Evolutionary conservation across 2,329 filamentous ascomycete species (phyloP).

Genomic region (Nigrospora sphaerica): DNA sequence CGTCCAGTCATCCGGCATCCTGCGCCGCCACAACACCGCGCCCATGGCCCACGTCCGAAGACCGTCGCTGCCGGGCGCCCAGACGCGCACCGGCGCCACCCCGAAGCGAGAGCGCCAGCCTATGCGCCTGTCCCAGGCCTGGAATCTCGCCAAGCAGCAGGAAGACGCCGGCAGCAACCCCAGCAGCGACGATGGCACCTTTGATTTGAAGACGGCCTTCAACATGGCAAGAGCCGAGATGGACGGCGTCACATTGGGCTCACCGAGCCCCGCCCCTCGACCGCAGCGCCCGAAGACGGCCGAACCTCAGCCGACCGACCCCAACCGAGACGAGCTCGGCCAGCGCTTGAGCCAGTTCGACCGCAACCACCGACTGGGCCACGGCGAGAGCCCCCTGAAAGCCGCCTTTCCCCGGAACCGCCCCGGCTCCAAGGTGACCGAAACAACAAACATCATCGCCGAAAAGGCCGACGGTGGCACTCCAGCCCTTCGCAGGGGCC

Average conservation of each 20-base stretch:
- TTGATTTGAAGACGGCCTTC: slow-evolving; percentile 16
- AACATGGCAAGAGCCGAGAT: slow-evolving; percentile 18
- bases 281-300: not conserved
- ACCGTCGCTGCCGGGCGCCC: too few relatives aligned
- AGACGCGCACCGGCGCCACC: not conserved
- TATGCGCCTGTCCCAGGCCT: slow-evolving; percentile 17
- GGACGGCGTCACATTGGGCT: slow-evolving; percentile 17
- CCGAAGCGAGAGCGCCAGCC: slow-evolving; percentile 13
- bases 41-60: too few relatives aligned
- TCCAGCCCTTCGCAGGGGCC: too few relatives aligned
- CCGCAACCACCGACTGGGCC: not conserved
- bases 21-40: too few relatives aligned
- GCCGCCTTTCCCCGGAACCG: not conserved
- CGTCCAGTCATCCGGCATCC: too few relatives aligned
- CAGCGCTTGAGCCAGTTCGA: not conserved
- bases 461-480: not conserved
- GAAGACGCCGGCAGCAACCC: slow-evolving; percentile 6
- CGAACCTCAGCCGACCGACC: too few relatives aligned
- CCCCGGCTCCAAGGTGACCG: not conserved
- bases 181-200: slow-evolving; percentile 3
- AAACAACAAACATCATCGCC: not conserved
- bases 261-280: slow-evolving; percentile 16
- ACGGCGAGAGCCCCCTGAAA: too few relatives aligned
- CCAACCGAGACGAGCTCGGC: not conserved
- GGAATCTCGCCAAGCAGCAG: slow-evolving; percentile 16